phyloP scores from a whole-genome alignment of 495 filamentous ascomycete genomes.

The Trichoderma asperelloides region DNA sequence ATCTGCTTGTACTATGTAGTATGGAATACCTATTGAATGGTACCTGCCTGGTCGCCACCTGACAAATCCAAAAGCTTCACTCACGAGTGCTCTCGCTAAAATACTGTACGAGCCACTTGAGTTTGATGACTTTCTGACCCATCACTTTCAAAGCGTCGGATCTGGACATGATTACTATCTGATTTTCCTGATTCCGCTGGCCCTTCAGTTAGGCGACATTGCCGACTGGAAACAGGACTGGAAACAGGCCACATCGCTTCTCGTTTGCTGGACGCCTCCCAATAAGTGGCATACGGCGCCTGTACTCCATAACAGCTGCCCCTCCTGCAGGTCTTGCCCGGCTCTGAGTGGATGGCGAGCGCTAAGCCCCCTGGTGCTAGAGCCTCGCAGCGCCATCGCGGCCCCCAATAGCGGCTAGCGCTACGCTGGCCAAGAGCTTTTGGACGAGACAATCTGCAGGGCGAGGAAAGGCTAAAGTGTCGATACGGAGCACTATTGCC shows the following conservation, averaged over 20 bases:
- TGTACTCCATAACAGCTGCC: constrained; percentile 1
- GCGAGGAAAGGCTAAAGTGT: not conserved
- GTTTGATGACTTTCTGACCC: not conserved
- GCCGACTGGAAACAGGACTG: not conserved
- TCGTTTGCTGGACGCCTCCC: not conserved
- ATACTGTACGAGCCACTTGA: not conserved
- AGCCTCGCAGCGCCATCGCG: not conserved
- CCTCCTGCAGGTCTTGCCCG: not conserved
- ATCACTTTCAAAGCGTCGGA: not conserved
- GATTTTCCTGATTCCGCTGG: not conserved
- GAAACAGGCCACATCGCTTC: not conserved
- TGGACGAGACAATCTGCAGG: not conserved
- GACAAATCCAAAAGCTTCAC: not conserved
- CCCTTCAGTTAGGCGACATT: not conserved
- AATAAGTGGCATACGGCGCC: not conserved
- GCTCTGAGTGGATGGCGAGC: not conserved
- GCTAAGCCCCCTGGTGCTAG: not conserved
- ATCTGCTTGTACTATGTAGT: not conserved
- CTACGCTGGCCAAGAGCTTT: not conserved
- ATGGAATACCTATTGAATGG: not conserved
- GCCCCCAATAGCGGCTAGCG: not conserved
- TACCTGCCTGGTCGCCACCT: not conserved
- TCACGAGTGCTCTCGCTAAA: not conserved
- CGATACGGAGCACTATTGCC: too few species aligned
- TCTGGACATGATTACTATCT: not conserved